These are phyloP conservation scores for Gremmenia infestans DNA, from an alignment of 2,329 filamentous ascomycete species.

Conservation along the genomic window DNA sequence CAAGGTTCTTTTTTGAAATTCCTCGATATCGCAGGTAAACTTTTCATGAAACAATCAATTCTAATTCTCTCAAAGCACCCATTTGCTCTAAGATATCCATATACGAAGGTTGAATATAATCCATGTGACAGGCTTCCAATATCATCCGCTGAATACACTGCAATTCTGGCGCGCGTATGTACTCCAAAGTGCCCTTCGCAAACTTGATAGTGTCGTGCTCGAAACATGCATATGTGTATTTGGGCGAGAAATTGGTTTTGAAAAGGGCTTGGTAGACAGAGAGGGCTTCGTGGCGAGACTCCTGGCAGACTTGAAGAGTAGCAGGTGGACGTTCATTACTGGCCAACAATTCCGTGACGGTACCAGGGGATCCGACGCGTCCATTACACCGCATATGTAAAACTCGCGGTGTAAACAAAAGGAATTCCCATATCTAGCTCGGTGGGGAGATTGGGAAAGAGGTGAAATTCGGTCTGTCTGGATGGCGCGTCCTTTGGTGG, in stretches of 20 bases:
- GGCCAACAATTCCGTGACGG: constrained; percentile 12
- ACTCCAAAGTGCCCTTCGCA: constrained; percentile 15
- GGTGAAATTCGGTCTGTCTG: constrained; percentile 15
- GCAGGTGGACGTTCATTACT: constrained; percentile 22
- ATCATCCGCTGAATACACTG: constrained; percentile 15
- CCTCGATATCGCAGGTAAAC: too few species aligned
- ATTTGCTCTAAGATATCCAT: constrained; percentile 22
- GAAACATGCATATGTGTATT: constrained; percentile 20
- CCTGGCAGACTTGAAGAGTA: constrained; percentile 26
- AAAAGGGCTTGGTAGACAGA: constrained; percentile 17
- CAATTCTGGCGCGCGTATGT: constrained; percentile 15
- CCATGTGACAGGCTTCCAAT: constrained; percentile 20
- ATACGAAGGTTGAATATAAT: constrained; percentile 26
- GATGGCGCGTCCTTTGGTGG: background rate
- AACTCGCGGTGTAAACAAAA: constrained; percentile 14
- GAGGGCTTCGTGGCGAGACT: constrained; percentile 28
- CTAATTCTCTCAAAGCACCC: constrained; percentile 20
- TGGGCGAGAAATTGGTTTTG: constrained; percentile 8
- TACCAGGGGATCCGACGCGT: background rate
- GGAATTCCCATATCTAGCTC: constrained; percentile 27
- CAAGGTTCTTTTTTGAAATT: too few species aligned
- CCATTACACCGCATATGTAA: constrained; percentile 19
- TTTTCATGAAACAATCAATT: constrained; percentile 5
- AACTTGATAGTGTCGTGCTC: constrained; percentile 19
- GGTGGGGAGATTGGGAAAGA: constrained; percentile 25